Evolutionary conservation across 116 monocot genomes (phyloP).

Genomic region (Posidonia oceanica): DNA sequence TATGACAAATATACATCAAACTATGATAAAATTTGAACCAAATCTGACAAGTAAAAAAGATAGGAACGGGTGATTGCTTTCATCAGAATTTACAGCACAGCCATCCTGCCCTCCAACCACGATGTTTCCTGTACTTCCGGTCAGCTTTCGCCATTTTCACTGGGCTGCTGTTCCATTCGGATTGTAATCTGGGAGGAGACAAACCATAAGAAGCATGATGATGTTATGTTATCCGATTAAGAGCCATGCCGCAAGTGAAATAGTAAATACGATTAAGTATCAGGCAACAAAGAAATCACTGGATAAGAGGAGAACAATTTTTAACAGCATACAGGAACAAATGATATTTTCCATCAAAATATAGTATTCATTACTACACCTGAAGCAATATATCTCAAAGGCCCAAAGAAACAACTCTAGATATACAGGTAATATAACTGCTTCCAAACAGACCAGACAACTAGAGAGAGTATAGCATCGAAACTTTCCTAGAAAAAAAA

Average conservation of each 20-base stretch:
- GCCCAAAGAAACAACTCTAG: too few relatives aligned
- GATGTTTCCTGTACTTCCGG: conserved; percentile 30
- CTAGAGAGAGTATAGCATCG: too few relatives aligned
- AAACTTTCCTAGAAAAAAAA: too few relatives aligned
- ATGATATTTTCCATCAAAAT: too few relatives aligned
- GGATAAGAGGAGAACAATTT: too few relatives aligned
- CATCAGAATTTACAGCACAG: conserved; percentile 83
- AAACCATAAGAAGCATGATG: too few relatives aligned
- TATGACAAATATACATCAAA: conserved; percentile 4
- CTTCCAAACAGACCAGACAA: too few relatives aligned
- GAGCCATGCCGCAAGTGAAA: neutral
- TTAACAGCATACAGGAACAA: too few relatives aligned
- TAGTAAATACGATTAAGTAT: neutral
- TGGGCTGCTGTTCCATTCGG: conserved; percentile 82
- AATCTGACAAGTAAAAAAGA: neutral
- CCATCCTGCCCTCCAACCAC: conserved; percentile 32
- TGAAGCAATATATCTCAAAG: too few relatives aligned
- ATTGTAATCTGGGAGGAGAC: conserved; percentile 38
- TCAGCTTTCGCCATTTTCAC: conserved; percentile 81
- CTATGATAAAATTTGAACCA: neutral
- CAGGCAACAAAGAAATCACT: too few relatives aligned
- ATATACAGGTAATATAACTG: too few relatives aligned
- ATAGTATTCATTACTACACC: too few relatives aligned
- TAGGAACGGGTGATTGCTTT: neutral
- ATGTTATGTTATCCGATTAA: neutral